Base-by-base conservation (phyloP, 768 basidiomycete genomes). In the Tylopilus vinaceipallidus region DNA sequence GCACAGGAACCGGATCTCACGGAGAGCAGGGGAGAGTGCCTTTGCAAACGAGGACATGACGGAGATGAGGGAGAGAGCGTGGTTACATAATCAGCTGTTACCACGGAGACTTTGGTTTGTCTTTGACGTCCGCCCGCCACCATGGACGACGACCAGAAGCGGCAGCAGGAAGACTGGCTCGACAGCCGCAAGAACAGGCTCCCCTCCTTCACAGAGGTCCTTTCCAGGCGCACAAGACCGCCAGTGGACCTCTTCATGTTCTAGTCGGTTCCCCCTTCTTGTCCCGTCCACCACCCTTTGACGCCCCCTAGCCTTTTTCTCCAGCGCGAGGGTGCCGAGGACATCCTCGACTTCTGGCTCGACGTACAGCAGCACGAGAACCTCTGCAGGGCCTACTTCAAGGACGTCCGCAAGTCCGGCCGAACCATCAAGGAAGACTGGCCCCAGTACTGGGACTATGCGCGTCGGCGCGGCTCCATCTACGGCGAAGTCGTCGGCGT, bases 361-460 rank as follows among this genome's bases (percentile, higher is more conserved):
- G 97, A 99, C 67, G 97, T 98, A 6, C 94, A 97, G 60, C 97
- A 98, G 71, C 97, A 99, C 67, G 97, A 98, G 73, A 98, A 98
- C 66, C 83, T 99, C 29, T 98, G 95, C 69, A 82, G 95, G 53
- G 97, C 95, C 8, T 98, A 98, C 71, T 98, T 99, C 82, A 97
- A 98, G 76, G 97, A 98, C 69, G 84, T 99, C 45, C 87, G 91
- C 63, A 94, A 95, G 73, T 94, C 94, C 0, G 94, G 95, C 3
- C 82, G 88, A 23, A 83, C 88, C 12, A 89, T 99, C 67, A 88
- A 88, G 65, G 90, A 98, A 16, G 97, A 98, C 67, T 99, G 97
- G 97, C 97, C 97, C 6, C 91, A 97, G 68, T 98, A 95, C 62
- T 95, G 91, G 84, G 88, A 93, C 55, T 91, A 93, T 65, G 97